A percentile compares a stretch with the other conserved stretches of the same genome.
These are phyloP conservation scores for Backusella mclennaniae DNA, from an alignment of 192 early-diverging fungal genomes.

Conservation along the genomic window DNA sequence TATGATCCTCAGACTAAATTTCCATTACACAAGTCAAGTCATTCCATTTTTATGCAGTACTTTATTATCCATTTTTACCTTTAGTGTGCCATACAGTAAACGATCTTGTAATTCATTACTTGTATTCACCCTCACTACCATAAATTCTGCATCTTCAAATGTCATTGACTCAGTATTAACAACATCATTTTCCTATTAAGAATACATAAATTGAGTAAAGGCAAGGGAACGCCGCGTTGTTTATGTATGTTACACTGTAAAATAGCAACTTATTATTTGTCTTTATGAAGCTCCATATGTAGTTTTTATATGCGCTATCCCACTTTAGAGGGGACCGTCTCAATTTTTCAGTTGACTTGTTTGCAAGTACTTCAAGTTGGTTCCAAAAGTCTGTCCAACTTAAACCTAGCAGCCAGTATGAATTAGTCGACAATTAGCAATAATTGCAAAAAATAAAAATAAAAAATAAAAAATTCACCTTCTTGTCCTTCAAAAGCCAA, in stretches of 20 bases:
- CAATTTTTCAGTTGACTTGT: not conserved
- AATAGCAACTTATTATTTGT: not conserved
- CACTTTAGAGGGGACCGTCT: not conserved
- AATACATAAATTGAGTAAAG: not conserved
- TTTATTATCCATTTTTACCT: not conserved
- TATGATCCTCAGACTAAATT: not conserved
- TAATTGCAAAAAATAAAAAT: not conserved
- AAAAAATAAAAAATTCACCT: not conserved
- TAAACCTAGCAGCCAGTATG: not conserved
- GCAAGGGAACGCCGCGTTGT: not conserved
- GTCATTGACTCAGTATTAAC: not conserved
- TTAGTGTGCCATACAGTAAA: not conserved
- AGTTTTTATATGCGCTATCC: not conserved
- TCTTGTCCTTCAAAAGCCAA: not conserved
- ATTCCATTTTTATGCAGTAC: not conserved
- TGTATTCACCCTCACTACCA: not conserved
- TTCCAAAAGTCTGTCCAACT: not conserved
- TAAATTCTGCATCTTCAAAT: not conserved
- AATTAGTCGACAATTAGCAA: not conserved
- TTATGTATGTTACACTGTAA: not conserved
- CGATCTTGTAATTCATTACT: not conserved
- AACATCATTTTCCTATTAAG: not conserved
- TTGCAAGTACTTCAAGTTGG: not conserved
- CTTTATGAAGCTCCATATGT: not conserved
- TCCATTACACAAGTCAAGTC: not conserved